Conservation (phyloP, 2,329 filamentous ascomycete genomes). For the Aspergillus pseudoglaucus region DNA sequence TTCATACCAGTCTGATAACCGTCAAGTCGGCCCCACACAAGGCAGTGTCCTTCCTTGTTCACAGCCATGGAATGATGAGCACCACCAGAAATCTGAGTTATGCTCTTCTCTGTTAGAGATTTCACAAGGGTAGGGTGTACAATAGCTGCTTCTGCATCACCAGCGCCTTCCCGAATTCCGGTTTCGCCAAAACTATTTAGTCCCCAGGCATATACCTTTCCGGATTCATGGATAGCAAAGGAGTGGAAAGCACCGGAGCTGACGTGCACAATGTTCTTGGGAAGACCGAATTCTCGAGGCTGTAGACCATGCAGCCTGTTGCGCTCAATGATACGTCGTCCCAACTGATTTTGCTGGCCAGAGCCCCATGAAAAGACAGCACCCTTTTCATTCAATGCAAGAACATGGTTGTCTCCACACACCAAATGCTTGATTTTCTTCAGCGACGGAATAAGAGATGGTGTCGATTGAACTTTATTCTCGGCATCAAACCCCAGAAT, state of each 20-base stretch:
- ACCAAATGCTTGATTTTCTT: constrained; percentile 50
- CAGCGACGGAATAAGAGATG: constrained; percentile 44
- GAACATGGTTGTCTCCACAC: constrained; percentile 53
- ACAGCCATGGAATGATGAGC: constrained; percentile 65
- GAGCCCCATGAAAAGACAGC: constrained; percentile 60
- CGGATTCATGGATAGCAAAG: constrained; percentile 64
- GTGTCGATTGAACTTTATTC: constrained; percentile 39
- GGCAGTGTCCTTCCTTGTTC: constrained; percentile 48
- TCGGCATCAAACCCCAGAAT: constrained; percentile 52
- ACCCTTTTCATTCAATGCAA: constrained; percentile 53
- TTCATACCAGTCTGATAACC: constrained; percentile 57
- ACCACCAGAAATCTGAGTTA: constrained; percentile 64
- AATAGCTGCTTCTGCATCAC: constrained; percentile 64
- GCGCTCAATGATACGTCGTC: constrained; percentile 56
- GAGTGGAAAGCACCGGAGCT: constrained; percentile 73
- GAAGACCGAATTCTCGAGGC: constrained; percentile 53
- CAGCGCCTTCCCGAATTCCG: constrained; percentile 57
- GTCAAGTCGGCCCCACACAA: constrained; percentile 57
- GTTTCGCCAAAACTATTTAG: constrained; percentile 83
- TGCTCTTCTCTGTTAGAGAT: constrained; percentile 56
- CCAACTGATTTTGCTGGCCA: constrained; percentile 63
- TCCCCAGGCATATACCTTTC: constrained; percentile 73
- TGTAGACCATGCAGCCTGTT: constrained; percentile 49
- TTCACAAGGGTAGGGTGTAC: constrained; percentile 64
- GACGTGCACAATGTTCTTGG: constrained; percentile 54